A percentile compares a stretch with the other conserved stretches of the same genome.
phyloP scores from a whole-genome alignment of 805 yeast genomes.

The Yarrowia sp. region DNA sequence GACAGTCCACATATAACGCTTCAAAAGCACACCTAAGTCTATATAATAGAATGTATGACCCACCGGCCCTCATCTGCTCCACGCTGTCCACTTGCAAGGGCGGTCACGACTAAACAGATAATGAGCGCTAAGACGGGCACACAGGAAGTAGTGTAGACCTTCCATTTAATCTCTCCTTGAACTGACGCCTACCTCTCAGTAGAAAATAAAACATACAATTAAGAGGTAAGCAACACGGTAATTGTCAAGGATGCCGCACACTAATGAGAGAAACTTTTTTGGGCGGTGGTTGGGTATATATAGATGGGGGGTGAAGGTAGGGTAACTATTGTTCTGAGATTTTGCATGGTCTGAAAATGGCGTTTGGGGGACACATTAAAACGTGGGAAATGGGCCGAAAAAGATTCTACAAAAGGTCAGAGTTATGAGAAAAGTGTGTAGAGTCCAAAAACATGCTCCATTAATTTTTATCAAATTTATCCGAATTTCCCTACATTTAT shows the following conservation, averaged over 20 bases:
- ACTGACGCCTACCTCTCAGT: conserved; percentile 60
- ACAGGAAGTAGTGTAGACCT: conserved; percentile 32
- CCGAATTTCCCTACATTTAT: background rate
- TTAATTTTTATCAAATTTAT: background rate
- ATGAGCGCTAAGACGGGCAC: conserved; percentile 64
- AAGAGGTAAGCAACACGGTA: conserved; percentile 68
- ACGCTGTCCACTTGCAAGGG: conserved; percentile 43
- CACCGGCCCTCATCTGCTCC: conserved; percentile 58
- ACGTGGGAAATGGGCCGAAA: background rate
- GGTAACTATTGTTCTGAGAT: conserved; percentile 17
- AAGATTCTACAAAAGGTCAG: background rate
- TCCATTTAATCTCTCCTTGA: conserved; percentile 59
- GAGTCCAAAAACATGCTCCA: too few relatives aligned
- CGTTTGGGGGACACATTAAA: too few relatives aligned
- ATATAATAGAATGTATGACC: conserved; percentile 48
- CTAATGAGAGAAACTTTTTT: conserved; percentile 36
- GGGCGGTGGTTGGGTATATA: conserved; percentile 1
- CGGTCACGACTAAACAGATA: conserved; percentile 38
- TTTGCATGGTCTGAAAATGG: background rate
- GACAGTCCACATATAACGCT: too few relatives aligned
- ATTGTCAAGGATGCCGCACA: conserved; percentile 74
- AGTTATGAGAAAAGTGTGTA: too few relatives aligned
- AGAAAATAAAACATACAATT: conserved; percentile 32
- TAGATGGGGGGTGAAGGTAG: background rate
- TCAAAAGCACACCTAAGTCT: background rate